Evolutionary conservation across 1,284 basidiomycete species (phyloP), one percentile per base, ranked within the genome.

Genomic region (Tilletia horrida): DNA sequence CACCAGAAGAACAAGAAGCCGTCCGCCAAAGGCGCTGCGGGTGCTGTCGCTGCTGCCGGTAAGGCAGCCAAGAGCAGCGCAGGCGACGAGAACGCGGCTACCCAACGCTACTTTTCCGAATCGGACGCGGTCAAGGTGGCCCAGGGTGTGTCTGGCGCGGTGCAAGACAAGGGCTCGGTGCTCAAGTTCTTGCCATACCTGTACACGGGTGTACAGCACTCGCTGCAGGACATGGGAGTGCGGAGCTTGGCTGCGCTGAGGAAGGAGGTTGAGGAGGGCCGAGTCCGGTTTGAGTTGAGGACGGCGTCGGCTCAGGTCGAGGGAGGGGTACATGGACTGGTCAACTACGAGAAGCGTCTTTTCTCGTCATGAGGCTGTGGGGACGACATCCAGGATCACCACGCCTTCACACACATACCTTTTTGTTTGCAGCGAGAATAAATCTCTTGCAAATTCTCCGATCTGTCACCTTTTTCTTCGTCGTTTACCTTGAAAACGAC

Each of bases 71-170:
- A 40, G 35, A 40, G 35, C 35, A 40, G 35, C 35, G 35, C 35
- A 40, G 35, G 74, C 59, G 66, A 74, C 59, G 93, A 96, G 84
- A 98, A 97, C 79, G 95, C 95, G 16, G 96, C 96, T 3, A 97
- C 93, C 2, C 90, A 93, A 59, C 88, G 95, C 43, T 98, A 98
- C 85, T 98, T 98, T 84, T 96, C 93, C 43, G 96, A 98, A 85
- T 88, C 88, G 69, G 93, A 93, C 69, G 87, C 90, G 1, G 90
- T 98, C 83, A 97, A 97, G 86, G 96, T 98, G 64, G 95, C 95
- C 3, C 82, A 83, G 77, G 95, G 95, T 71, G 96, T 98, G 16
- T 90, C 91, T 16, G 95, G 96, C 31, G 92, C 97, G 74, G 95
- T 98, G 16, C 91, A 93, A 83, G 95, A 98, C 84, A 97, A 97